Conservation (phyloP, 2,329 filamentous ascomycete genomes). For the Ilyonectria destructans region DNA sequence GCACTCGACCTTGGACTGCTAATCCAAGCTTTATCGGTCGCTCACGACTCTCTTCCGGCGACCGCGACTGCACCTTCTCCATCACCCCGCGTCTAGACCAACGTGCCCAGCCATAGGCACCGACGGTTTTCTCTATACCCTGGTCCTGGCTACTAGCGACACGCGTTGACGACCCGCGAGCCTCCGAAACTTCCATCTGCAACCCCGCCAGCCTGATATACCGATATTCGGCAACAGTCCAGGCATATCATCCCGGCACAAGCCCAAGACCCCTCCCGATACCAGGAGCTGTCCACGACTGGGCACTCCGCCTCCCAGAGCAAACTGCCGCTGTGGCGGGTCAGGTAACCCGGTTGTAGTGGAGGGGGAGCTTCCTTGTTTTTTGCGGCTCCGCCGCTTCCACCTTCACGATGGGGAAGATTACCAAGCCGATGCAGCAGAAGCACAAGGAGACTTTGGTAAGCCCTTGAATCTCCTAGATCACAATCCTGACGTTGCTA, state of each 20-base stretch:
- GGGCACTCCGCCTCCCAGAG: conserved; percentile 53
- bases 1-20: conserved; percentile 58
- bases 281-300: conserved; percentile 51
- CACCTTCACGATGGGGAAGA: conserved; percentile 76
- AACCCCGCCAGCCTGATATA: conserved; percentile 33
- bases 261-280: conserved; percentile 13
- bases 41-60: conserved; percentile 33
- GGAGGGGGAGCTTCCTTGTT: conserved; percentile 70
- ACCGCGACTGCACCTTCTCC: conserved; percentile 23
- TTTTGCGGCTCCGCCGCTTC: conserved; percentile 73
- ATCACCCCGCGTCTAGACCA: conserved; percentile 7
- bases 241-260: conserved; percentile 20
- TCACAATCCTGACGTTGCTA: conserved; percentile 41
- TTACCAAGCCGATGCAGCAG: conserved; percentile 76
- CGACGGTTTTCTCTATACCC: background rate
- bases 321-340: conserved; percentile 60
- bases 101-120: background rate
- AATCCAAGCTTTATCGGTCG: conserved; percentile 46
- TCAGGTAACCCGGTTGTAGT: conserved; percentile 61
- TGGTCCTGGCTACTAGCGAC: conserved; percentile 8
- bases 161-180: conserved; percentile 9
- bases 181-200: conserved; percentile 23
- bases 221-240: conserved; percentile 23
- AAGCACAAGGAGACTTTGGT: conserved; percentile 80
- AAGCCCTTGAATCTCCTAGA: conserved; percentile 48